Evolutionary conservation across 148 eudicot species (phyloP).

Genomic region (Vaccinium myrtillus): DNA sequence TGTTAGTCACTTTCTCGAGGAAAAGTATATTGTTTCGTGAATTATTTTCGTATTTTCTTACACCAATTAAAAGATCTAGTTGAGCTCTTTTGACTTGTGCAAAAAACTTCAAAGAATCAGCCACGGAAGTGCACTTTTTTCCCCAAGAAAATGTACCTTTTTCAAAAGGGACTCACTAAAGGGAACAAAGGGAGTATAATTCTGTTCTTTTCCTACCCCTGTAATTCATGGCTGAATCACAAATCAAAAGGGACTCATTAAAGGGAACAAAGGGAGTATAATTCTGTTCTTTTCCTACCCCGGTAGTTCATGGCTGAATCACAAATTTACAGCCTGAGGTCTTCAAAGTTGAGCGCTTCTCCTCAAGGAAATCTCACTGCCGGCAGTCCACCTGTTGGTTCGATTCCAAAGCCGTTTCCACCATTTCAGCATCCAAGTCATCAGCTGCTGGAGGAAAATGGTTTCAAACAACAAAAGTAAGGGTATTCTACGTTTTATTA

Average conservation of each 20-base stretch:
- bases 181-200: not conserved
- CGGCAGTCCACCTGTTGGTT: conserved; percentile 88
- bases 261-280: not conserved
- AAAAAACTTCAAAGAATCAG: not conserved
- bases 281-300: conserved; percentile 5
- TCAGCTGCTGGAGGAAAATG: conserved; percentile 88
- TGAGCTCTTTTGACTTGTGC: not conserved
- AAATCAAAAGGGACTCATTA: not conserved
- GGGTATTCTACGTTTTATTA: conserved; percentile 17
- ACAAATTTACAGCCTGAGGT: conserved; percentile 48
- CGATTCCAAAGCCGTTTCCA: conserved; percentile 80
- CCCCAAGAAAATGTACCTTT: not conserved
- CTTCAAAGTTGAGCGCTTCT: conserved; percentile 77
- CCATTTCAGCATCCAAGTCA: conserved; percentile 97
- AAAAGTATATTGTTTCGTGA: not conserved
- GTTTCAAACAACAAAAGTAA: conserved; percentile 91
- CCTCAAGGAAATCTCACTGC: conserved; percentile 61
- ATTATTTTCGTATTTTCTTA: not conserved
- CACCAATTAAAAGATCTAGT: not conserved
- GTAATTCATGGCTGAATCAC: conserved; percentile 14
- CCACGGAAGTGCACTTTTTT: not conserved
- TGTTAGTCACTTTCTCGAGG: not conserved
- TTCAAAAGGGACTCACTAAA: not conserved
- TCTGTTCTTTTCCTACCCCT: not conserved
- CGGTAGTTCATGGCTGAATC: conserved; percentile 13